Evolutionary conservation across 2,329 filamentous ascomycete genomes (phyloP).

Genomic region (Calonectria ilicicola): DNA sequence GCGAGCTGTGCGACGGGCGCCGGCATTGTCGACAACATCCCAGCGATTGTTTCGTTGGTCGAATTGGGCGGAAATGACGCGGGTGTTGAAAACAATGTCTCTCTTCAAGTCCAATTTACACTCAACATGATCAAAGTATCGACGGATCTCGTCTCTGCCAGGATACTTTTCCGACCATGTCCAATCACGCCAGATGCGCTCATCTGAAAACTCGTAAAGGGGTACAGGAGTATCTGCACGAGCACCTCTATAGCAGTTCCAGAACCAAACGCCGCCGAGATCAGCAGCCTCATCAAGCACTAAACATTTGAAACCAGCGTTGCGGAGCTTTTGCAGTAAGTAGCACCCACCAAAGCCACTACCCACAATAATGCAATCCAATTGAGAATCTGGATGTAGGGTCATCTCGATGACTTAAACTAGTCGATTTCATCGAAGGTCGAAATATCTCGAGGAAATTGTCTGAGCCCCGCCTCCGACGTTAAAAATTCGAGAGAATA

Average conservation of each 20-base stretch:
- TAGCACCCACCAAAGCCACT: constrained; percentile 4
- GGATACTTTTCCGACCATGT: constrained; percentile 52
- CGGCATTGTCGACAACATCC: background rate
- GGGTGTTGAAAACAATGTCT: constrained; percentile 53
- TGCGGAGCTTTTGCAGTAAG: background rate
- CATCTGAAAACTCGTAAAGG: constrained; percentile 42
- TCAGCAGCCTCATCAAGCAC: constrained; percentile 70
- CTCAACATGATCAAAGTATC: constrained; percentile 57
- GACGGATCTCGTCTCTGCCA: constrained; percentile 47
- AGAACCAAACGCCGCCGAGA: constrained; percentile 49
- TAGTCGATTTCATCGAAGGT: background rate
- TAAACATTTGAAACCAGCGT: constrained; percentile 57
- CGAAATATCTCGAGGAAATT: too few relatives aligned
- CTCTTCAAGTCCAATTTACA: constrained; percentile 52
- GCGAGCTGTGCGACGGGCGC: constrained; percentile 46
- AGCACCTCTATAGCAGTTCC: constrained; percentile 51
- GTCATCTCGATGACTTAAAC: background rate
- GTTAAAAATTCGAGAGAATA: too few relatives aligned
- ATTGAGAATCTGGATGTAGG: background rate
- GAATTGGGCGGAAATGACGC: constrained; percentile 52
- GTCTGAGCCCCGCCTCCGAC: too few relatives aligned
- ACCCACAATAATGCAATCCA: constrained; percentile 8
- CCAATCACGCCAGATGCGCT: constrained; percentile 53
- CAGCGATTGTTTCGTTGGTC: background rate
- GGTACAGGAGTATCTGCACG: constrained; percentile 46